These are phyloP conservation scores for Echinosophora koreensis DNA, from an alignment of 306 rosid species.

Conservation along the genomic window DNA sequence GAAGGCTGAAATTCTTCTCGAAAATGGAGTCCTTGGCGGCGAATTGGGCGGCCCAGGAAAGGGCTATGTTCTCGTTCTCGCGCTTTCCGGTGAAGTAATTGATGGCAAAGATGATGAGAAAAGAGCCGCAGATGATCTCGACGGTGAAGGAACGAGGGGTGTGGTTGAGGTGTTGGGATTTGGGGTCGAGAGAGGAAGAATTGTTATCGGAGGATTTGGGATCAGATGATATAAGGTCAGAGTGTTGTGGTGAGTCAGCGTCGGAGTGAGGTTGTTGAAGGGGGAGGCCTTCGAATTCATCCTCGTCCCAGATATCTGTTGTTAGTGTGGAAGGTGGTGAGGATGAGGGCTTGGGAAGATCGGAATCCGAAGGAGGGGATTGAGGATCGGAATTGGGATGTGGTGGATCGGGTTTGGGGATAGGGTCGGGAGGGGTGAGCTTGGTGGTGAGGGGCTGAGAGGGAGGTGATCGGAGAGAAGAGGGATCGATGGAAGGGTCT, in stretches of 20 bases:
- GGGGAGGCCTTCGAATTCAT: slow-evolving; percentile 94
- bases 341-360: slow-evolving; percentile 62
- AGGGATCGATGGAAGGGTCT: slow-evolving; percentile 57
- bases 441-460: slow-evolving; percentile 62
- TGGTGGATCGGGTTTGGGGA: slow-evolving; percentile 42
- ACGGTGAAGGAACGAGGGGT: slow-evolving; percentile 54
- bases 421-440: slow-evolving; percentile 42
- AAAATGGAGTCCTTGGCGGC: slow-evolving; percentile 76
- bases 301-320: slow-evolving; percentile 94
- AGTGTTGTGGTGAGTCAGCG: neutral
- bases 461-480: slow-evolving; percentile 68
- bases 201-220: slow-evolving; percentile 42
- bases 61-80: slow-evolving; percentile 87
- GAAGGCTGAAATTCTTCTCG: slow-evolving; percentile 82
- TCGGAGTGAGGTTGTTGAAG: slow-evolving; percentile 41
- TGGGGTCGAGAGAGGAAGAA: too few species aligned
- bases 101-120: slow-evolving; percentile 66
- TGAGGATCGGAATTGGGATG: slow-evolving; percentile 25
- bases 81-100: slow-evolving; percentile 91
- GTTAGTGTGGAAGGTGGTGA: slow-evolving; percentile 63
- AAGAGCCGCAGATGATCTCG: slow-evolving; percentile 76
- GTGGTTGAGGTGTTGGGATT: neutral
- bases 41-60: slow-evolving; percentile 86
- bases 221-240: slow-evolving; percentile 38
- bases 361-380: too few species aligned